A percentile compares a stretch with the other conserved stretches of the same genome.
Conservation (phyloP, 2,329 filamentous ascomycete species). For the Pseudogymnoascus sp. region DNA sequence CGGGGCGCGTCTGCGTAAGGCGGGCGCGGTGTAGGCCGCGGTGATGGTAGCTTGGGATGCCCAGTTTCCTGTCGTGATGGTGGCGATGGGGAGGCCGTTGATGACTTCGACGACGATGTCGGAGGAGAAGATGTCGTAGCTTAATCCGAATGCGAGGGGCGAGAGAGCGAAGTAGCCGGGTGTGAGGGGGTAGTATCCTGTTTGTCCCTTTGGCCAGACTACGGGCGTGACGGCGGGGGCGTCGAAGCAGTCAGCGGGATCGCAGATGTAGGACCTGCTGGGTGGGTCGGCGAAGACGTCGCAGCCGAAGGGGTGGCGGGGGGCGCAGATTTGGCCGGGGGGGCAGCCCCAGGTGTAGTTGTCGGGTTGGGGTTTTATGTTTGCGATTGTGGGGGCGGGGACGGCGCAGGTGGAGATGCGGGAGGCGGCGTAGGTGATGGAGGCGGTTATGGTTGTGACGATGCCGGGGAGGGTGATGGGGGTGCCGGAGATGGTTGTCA, state of each 20-base stretch:
- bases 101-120: slow-evolving; percentile 33
- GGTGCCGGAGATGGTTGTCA: slow-evolving; percentile 10
- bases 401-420: background rate
- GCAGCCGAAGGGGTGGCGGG: slow-evolving; percentile 32
- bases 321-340: slow-evolving; percentile 36
- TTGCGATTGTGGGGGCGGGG: background rate
- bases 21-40: slow-evolving; percentile 10
- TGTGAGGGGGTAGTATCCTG: slow-evolving; percentile 44
- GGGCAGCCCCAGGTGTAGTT: slow-evolving; percentile 36
- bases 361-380: background rate
- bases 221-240: slow-evolving; percentile 25
- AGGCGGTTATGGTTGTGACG: slow-evolving; percentile 9
- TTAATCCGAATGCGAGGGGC: slow-evolving; percentile 54
- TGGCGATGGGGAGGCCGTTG: slow-evolving; percentile 26
- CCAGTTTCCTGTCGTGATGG: slow-evolving; percentile 50
- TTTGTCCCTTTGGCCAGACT: slow-evolving; percentile 39
- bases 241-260: slow-evolving; percentile 33
- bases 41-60: slow-evolving; percentile 43
- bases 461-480: slow-evolving; percentile 12
- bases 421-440: background rate
- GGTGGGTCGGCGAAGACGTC: slow-evolving; percentile 36
- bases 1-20: slow-evolving; percentile 35
- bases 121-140: slow-evolving; percentile 53
- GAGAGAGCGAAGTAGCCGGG: slow-evolving; percentile 59
- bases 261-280: slow-evolving; percentile 32